A percentile compares a stretch with the other conserved stretches of the same genome.
These are phyloP conservation scores for Auriscalpium orientale DNA, from an alignment of 768 basidiomycete species.

Conservation along the genomic window DNA sequence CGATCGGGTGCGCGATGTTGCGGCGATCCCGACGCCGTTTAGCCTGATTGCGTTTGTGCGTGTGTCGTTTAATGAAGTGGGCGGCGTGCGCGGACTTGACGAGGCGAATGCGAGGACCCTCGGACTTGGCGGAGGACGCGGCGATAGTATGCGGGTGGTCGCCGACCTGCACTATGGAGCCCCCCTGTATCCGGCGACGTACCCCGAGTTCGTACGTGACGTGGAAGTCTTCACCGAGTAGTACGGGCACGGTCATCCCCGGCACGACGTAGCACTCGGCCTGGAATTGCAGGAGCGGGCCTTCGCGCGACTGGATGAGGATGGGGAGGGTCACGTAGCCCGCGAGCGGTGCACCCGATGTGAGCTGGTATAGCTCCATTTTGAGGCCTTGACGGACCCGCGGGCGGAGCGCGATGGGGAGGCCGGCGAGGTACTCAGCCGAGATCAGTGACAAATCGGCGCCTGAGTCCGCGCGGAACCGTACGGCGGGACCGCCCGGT, in stretches of 20 bases:
- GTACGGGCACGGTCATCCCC: slow-evolving; percentile 21
- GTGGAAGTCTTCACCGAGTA: slow-evolving; percentile 26
- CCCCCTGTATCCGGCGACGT: not conserved
- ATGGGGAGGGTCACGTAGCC: not conserved
- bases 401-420: not conserved
- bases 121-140: not conserved
- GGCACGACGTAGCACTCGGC: slow-evolving; percentile 21
- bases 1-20: not conserved
- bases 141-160: not conserved
- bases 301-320: not conserved
- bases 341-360: not conserved
- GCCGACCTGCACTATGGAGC: slow-evolving; percentile 1
- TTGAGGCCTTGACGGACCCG: not conserved
- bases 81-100: not conserved
- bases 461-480: not conserved
- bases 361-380: not conserved
- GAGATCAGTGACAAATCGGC: not conserved
- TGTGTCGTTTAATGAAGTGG: not conserved
- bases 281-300: slow-evolving; percentile 1
- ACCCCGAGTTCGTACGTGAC: slow-evolving; percentile 17
- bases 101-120: not conserved
- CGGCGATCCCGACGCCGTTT: not conserved
- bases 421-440: not conserved
- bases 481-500: not conserved
- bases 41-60: not conserved